Base-by-base conservation (phyloP, 1,284 basidiomycete genomes). In the Thecaphora frezii region DNA sequence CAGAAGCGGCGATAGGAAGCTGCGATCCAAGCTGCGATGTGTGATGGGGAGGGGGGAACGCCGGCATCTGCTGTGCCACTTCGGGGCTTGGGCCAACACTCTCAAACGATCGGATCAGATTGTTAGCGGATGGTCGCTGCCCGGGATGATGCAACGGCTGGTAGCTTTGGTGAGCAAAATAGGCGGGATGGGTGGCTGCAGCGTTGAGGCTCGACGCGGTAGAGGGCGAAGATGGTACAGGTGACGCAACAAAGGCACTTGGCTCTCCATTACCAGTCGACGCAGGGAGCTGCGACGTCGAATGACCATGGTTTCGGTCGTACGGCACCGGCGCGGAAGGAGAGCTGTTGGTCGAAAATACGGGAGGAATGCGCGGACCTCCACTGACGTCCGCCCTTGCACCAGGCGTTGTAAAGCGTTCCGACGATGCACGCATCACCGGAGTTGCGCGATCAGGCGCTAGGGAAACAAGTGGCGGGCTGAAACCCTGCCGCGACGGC, bases 181-280 rank as follows among this genome's bases (percentile, higher is more conserved):
- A 61, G 2, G 63, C 63, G 0, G 63, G 58, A 21, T 66, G 63
- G 13, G 63, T 51, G 10, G 54, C 57, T 4, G 52, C 26, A 10
- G 48, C 48, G 39, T 37, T 46, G 37, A 21, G 5, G 39, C 39
- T 41, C 9, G 36, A 22, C 2, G 48, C 5, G 21, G 30, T 52
- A 12, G 39, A 42, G 13, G 25, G 5, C 1, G 50, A 22, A 24
- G 19, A 23, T 5, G 39, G 19, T 22, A 21, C 10, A 12, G 39
- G 19, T 4, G 24, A 5, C 25, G 23, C 46, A 46, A 43, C 30
- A 28, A 43, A 1, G 22, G 33, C 4, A 46, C 33, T 12, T 8
- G 21, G 13, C 21, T 25, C 28, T n/a, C 51, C 53, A 37, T 44
- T 44, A 18, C 23, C 26, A 9, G 48, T 30, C 10, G 45, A 44